Base-by-base conservation (phyloP, 2,329 filamentous ascomycete genomes). In the Coniochaeta sp. region DNA sequence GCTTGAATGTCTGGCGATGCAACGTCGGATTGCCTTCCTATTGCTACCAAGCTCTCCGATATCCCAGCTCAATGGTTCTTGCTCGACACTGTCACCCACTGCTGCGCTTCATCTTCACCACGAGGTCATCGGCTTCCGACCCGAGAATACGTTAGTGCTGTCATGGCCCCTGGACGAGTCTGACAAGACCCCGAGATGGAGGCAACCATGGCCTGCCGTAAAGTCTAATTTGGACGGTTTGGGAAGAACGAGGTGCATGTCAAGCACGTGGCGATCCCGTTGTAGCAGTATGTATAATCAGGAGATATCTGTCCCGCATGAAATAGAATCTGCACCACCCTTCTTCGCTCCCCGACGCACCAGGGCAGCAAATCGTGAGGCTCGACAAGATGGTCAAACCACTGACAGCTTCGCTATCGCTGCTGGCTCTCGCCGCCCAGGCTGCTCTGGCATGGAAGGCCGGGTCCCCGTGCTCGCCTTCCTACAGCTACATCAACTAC, bases 401-500 rank as follows among this genome's bases (percentile, higher is more conserved):
- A 31, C 26, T 31, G 24, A n/a, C 31, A 31, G 6, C 47, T 6
- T 52, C 47, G 24, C 47, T 52, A 24, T 52, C 47, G 22, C 47
- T 52, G 47, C 11, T 52, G 24, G 22, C 24, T 31, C 47, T 52
- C 14, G 47, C 47, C 24, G 22, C 6, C 24, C 47, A 52, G 47
- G 47, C 24, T 6, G 7, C 14, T 52, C 11, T 28, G 24, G 47
- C 47, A 31, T 52, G 47, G 47, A 52, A 52, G 47, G 16, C 22
- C 3, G 47, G 47, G 9, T 31, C 47, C 1, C 9, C 11, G 7
- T 52, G 47, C 47, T 31, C 47, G 47, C 31, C 47, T 1, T 52
- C 47, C 9, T 52, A 52, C 16, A 52, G 47, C 47, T 77, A 81
- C 60, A 79, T 87, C 68, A 80, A 81, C 31, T 38, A 36, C n/a